These are phyloP conservation scores for Rhazya stricta DNA, from an alignment of 257 asterid genomes.

Conservation along the genomic window DNA sequence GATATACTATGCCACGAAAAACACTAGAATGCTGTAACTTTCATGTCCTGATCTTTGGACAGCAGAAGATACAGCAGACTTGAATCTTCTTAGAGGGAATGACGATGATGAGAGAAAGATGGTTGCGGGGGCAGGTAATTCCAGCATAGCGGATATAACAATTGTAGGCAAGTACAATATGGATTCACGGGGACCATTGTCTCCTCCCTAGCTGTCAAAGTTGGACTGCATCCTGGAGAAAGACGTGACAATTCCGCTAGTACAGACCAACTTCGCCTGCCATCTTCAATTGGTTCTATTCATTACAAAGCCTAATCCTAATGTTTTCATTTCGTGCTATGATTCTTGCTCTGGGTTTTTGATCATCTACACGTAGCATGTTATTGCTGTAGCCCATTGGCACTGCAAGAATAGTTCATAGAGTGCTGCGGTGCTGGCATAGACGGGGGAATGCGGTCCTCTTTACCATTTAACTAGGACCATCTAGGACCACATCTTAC, in stretches of 20 bases:
- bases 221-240: conserved; percentile 14
- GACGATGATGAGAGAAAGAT: conserved; percentile 19
- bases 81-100: not conserved
- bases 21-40: not conserved
- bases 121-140: not conserved
- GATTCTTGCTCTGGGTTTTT: not conserved
- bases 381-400: not conserved
- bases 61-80: conserved; percentile 4
- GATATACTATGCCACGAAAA: not conserved
- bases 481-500: conserved; percentile 14
- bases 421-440: not conserved
- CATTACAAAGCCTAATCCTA: not conserved
- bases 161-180: not conserved
- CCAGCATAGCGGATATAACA: conserved; percentile 2
- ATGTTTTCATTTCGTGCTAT: not conserved
- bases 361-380: not conserved
- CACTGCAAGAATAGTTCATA: no score
- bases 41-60: not conserved
- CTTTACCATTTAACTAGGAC: not conserved
- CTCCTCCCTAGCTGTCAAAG: no score
- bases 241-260: not conserved
- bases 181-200: conserved; percentile 15
- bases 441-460: conserved; percentile 6
- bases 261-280: not conserved
- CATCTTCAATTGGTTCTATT: conserved; percentile 10